A percentile compares a stretch with the other conserved stretches of the same genome.
These are phyloP conservation scores for Panellus pusillus DNA, from an alignment of 768 basidiomycete genomes.

Conservation along the genomic window DNA sequence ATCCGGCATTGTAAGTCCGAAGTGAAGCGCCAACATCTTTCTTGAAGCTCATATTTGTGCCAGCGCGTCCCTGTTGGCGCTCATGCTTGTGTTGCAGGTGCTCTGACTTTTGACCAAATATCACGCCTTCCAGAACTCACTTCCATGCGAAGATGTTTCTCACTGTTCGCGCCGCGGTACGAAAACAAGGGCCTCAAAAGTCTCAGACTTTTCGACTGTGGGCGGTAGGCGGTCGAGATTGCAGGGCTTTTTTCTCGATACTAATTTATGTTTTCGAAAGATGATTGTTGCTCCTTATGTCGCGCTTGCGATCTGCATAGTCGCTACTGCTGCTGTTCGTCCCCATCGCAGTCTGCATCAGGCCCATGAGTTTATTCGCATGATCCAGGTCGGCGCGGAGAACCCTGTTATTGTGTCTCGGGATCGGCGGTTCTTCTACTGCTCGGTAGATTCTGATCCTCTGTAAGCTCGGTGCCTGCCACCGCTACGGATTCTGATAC, in stretches of 20 bases:
- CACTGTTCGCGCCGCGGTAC: slow-evolving; percentile 37
- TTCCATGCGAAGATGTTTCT: slow-evolving; percentile 42
- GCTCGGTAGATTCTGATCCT: slow-evolving; percentile 38
- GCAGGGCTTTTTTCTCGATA: background rate
- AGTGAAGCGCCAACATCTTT: background rate
- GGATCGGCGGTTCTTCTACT: slow-evolving; percentile 53
- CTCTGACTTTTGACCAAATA: background rate
- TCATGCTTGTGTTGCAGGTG: slow-evolving; percentile 46
- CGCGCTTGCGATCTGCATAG: slow-evolving; percentile 35
- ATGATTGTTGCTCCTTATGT: slow-evolving; percentile 44
- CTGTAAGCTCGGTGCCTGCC: slow-evolving; percentile 32
- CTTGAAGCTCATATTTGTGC: background rate
- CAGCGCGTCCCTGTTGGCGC: slow-evolving; percentile 42
- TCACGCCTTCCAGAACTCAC: background rate
- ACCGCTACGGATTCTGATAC: background rate
- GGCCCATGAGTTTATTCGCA: background rate
- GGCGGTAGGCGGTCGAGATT: slow-evolving; percentile 30
- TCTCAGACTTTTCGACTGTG: slow-evolving; percentile 37
- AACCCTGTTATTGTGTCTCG: slow-evolving; percentile 40
- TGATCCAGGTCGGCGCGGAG: slow-evolving; percentile 36
- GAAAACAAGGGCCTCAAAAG: slow-evolving; percentile 32
- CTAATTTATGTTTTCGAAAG: slow-evolving; percentile 28
- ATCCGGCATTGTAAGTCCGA: slow-evolving; percentile 44
- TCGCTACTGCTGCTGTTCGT: slow-evolving; percentile 43
- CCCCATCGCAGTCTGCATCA: background rate